phyloP scores from a whole-genome alignment of 2,329 filamentous ascomycete species.

The Aspergillus fijiensis region DNA sequence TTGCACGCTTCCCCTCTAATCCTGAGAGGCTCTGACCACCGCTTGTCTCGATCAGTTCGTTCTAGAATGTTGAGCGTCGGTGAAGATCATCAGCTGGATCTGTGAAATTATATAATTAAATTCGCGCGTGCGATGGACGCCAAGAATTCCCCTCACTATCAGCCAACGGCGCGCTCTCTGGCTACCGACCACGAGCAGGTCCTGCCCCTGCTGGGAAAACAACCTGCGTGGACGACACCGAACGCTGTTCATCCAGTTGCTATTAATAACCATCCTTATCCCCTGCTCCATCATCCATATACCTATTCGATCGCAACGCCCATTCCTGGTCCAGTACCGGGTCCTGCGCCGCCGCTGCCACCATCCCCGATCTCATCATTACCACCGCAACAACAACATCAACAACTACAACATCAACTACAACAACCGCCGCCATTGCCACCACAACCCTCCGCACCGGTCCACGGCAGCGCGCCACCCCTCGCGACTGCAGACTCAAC shows the following conservation, averaged over 20 bases:
- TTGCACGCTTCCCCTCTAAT: constrained; percentile 1
- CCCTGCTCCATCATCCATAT: constrained; percentile 9
- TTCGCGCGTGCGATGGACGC: constrained; percentile 31
- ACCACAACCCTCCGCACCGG: constrained; percentile 8
- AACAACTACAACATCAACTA: constrained; percentile 7
- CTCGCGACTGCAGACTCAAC: constrained; percentile 6
- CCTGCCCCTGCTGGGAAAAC: constrained; percentile 30
- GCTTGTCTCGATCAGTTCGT: constrained; percentile 5
- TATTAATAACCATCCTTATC: constrained; percentile 11
- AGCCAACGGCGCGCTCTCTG: constrained; percentile 17
- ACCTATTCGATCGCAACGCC: constrained; percentile 17
- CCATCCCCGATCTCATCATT: constrained; percentile 11
- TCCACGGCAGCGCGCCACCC: neutral
- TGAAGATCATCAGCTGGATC: constrained; percentile 22
- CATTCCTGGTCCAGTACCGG: constrained; percentile 11
- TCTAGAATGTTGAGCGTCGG: constrained; percentile 21
- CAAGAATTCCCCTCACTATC: constrained; percentile 26
- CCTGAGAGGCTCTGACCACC: neutral
- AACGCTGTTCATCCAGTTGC: neutral
- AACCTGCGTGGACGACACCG: constrained; percentile 20
- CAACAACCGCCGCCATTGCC: constrained; percentile 8
- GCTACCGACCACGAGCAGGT: constrained; percentile 27
- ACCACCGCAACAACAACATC: constrained; percentile 3
- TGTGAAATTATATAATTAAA: constrained; percentile 19
- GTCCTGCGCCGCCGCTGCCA: constrained; percentile 9